These are phyloP conservation scores for Dendrostoma leiphaemia DNA, from an alignment of 2,329 filamentous ascomycete genomes.

Conservation along the genomic window DNA sequence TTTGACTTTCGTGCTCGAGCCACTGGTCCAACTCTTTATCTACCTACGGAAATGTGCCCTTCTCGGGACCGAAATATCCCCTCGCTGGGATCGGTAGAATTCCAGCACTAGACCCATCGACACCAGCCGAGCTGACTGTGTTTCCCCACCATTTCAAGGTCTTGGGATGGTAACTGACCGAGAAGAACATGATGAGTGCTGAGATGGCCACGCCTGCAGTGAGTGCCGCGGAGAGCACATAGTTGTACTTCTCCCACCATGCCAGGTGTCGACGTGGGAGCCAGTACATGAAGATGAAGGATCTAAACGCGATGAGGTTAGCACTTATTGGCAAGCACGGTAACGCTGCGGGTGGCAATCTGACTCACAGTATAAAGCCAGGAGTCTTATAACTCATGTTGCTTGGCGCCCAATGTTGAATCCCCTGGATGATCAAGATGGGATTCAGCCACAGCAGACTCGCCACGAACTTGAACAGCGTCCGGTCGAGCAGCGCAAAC, in stretches of 20 bases:
- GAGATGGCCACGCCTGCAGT: slow-evolving; percentile 36
- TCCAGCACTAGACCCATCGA: slow-evolving; percentile 21
- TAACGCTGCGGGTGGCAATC: not conserved
- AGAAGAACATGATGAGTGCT: slow-evolving; percentile 38
- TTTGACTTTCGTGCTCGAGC: no score
- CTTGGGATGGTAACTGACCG: slow-evolving; percentile 32
- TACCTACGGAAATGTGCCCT: slow-evolving; percentile 9
- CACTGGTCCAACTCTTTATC: no score
- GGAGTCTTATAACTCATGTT: slow-evolving; percentile 43
- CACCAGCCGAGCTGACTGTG: slow-evolving; percentile 31
- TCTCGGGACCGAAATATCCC: slow-evolving; percentile 24
- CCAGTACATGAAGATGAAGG: slow-evolving; percentile 43
- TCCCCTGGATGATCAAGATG: slow-evolving; percentile 38
- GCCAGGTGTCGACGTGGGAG: slow-evolving; percentile 36
- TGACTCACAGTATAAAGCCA: slow-evolving; percentile 33
- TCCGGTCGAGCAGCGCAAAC: slow-evolving; percentile 34
- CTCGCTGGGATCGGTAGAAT: slow-evolving; percentile 22
- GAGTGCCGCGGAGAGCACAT: slow-evolving; percentile 36
- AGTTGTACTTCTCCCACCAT: slow-evolving; percentile 44
- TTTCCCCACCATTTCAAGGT: slow-evolving; percentile 39
- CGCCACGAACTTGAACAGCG: slow-evolving; percentile 35
- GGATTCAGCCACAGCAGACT: slow-evolving; percentile 41
- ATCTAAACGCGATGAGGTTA: slow-evolving; percentile 10
- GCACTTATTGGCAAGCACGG: not conserved
- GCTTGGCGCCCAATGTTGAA: slow-evolving; percentile 42